Percentiles rank a stretch among this genome's conserved stretches.
These are phyloP conservation scores for Aaosphaeria arxii DNA, from an alignment of 2,329 filamentous ascomycete genomes.

Conservation along the genomic window DNA sequence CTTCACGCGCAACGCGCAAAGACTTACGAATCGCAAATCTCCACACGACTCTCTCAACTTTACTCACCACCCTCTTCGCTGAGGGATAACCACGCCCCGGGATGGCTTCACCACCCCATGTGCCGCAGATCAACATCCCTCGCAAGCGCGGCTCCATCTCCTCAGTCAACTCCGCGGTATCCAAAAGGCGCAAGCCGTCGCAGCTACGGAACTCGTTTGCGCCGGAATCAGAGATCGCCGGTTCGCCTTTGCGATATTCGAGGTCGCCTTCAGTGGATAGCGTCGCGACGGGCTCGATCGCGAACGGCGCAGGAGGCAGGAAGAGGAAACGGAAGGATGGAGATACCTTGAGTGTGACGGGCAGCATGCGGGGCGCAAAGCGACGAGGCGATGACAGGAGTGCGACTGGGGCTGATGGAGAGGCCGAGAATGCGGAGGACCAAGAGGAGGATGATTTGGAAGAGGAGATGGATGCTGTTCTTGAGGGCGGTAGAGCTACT, in stretches of 20 bases:
- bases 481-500: slow-evolving; percentile 19
- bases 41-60: no score
- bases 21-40: no score
- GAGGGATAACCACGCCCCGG: slow-evolving; percentile 24
- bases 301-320: slow-evolving; percentile 46
- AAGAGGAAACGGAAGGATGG: slow-evolving; percentile 55
- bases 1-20: no score
- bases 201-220: slow-evolving; percentile 78
- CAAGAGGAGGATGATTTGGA: slow-evolving; percentile 4
- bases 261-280: slow-evolving; percentile 65
- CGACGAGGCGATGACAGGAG: slow-evolving; percentile 10
- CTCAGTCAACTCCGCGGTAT: slow-evolving; percentile 40
- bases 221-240: slow-evolving; percentile 53
- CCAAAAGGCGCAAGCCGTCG: slow-evolving; percentile 70
- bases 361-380: slow-evolving; percentile 23
- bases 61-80: no score
- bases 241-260: slow-evolving; percentile 53
- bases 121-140: slow-evolving; percentile 50
- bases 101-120: slow-evolving; percentile 59
- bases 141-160: slow-evolving; percentile 64
- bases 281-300: slow-evolving; percentile 52
- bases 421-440: slow-evolving; percentile 9
- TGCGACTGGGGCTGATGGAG: slow-evolving; percentile 39
- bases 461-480: slow-evolving; percentile 7
- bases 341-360: slow-evolving; percentile 32